Conservation (phyloP, 257 asterid species). For the Solanum megistacrolobum region DNA sequence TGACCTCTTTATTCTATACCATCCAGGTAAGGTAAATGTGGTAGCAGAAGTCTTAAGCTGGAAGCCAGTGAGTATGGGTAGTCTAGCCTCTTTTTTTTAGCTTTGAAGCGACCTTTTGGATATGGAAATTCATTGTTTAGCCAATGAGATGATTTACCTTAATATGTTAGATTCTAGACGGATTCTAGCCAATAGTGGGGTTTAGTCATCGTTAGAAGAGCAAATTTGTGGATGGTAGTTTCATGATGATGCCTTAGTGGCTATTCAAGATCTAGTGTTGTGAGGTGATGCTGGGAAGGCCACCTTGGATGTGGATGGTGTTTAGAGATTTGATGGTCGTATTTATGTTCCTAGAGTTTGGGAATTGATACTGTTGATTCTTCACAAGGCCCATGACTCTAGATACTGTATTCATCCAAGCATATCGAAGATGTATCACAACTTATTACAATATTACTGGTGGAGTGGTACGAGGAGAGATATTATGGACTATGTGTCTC, state of each 20-base stretch:
- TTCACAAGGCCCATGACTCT: not conserved
- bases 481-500: not conserved
- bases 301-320: not conserved
- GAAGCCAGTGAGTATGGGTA: not conserved
- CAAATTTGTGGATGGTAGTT: not conserved
- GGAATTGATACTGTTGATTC: not conserved
- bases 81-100: not conserved
- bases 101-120: not conserved
- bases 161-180: not conserved
- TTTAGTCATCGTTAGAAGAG: not conserved
- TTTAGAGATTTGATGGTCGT: not conserved
- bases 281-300: not conserved
- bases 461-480: not conserved
- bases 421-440: not conserved
- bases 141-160: not conserved
- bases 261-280: not conserved
- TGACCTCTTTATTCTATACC: not conserved
- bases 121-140: not conserved
- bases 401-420: not conserved
- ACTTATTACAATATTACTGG: not conserved
- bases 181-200: not conserved
- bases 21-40: not conserved
- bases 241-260: not conserved
- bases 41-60: not conserved
- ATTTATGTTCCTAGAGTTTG: not conserved